phyloP scores from a whole-genome alignment of 2,329 filamentous ascomycete species.

The Lojkania enalia region DNA sequence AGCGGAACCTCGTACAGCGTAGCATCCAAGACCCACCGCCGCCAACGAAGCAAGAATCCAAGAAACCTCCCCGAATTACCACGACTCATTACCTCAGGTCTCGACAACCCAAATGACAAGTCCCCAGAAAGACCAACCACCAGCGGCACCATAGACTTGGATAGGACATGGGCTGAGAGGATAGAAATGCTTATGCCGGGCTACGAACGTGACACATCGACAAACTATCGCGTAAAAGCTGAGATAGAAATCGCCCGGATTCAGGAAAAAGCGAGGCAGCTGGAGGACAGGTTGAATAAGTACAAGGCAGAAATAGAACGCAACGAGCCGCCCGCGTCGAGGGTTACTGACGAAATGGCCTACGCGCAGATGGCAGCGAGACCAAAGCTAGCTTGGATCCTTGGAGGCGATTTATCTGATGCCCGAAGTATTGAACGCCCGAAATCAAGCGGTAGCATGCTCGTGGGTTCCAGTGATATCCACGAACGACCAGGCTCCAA shows the following conservation, averaged over 20 bases:
- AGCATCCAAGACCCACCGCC: slow-evolving; percentile 13
- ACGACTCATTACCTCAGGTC: slow-evolving; percentile 2
- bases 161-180: slow-evolving; percentile 22
- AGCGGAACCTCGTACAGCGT: slow-evolving; percentile 27
- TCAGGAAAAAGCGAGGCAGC: slow-evolving; percentile 21
- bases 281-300: slow-evolving; percentile 19
- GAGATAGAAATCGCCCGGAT: slow-evolving; percentile 23
- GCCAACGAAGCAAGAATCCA: slow-evolving; percentile 12
- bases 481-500: slow-evolving; percentile 12
- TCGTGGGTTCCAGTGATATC: slow-evolving; percentile 11
- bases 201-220: slow-evolving; percentile 13
- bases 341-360: slow-evolving; percentile 25
- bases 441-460: slow-evolving; percentile 17
- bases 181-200: slow-evolving; percentile 19
- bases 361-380: slow-evolving; percentile 24
- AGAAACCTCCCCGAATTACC: slow-evolving; percentile 14
- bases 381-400: slow-evolving; percentile 29
- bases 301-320: slow-evolving; percentile 15
- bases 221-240: slow-evolving; percentile 21
- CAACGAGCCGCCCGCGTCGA: slow-evolving; percentile 4
- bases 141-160: slow-evolving; percentile 21
- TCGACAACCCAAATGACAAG: background rate
- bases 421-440: slow-evolving; percentile 16
- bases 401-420: slow-evolving; percentile 20
- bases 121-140: slow-evolving; percentile 22